Base-by-base conservation (phyloP, 1,139 yeast species). In the Yamadazyma spencermartinsiae region DNA sequence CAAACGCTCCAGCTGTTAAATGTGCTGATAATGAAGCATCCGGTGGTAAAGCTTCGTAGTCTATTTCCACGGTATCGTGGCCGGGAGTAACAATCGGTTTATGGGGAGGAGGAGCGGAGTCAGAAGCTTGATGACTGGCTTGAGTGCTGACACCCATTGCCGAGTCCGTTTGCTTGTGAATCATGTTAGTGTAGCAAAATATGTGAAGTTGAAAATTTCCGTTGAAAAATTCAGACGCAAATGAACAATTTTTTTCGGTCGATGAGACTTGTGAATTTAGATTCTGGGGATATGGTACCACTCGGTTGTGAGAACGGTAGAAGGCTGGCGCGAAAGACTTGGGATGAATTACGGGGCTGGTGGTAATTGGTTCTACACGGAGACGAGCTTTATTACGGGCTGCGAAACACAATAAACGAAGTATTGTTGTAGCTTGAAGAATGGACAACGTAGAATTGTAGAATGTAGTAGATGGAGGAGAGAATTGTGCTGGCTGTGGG, bases 1-100 rank as follows among this genome's bases (percentile, higher is more conserved):
- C 98, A 67, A 88, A 86, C 0, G 98, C 98, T 12, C 98, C 98
- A 2, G 98, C 98, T 12, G 63, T 59, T 48, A 92, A 72, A 58
- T 90, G 95, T 8, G 95, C 89, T 4, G 80, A 61, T 41, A 92
- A 65, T 1, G 97, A 83, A 11, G 97, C 90, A 54, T 82, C 82
- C 31, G 84, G 87, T 1, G 98, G 98, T 33, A 92, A 74, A 1
- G 96, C 83, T 61, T 92, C 98, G 60, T 92, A 92, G 57, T 90
- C 97, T 35, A 84, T 74, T 50, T 78, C 82, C 17, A 74, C 60
- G 4, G 69, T 53, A 25, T 66, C 72, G 26, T 41, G 50, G 20
- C 61, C 64, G 10, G 53, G 43, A 49, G 42, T 42, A 4, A 35
- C 43, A 13, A 31, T 33, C 11, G 54, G 44, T 15, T 44, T 33